Evolutionary conservation across 2,329 filamentous ascomycete species (phyloP), one percentile per base, ranked within the genome.

Genomic region (Monilinia vaccinii-corymbosi): DNA sequence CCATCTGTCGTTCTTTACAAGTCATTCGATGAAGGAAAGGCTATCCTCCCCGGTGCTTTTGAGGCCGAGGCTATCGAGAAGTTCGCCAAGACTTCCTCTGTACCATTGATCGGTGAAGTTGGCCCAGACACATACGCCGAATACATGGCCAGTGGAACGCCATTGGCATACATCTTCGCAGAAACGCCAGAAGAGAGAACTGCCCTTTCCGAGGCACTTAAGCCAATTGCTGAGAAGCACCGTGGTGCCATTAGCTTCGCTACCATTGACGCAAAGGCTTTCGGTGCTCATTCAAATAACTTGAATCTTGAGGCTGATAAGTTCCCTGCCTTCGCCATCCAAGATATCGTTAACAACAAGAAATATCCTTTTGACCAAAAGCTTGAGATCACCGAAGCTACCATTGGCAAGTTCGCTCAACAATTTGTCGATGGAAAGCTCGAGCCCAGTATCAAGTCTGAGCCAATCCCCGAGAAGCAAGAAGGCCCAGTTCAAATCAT

Each of bases 291-390:
- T 78, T 92, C 91, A 68, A 85, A 84, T 71, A 99, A 99, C 85
- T 84, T 99, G 69, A 99, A 99, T 85, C 89, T 99, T 65, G 91
- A 96, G 78, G 83, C 89, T 64, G 89, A 93, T 80, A 88, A 91
- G 76, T 99, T 95, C 87, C 94, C 94, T 63, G 87, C 93, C 63
- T 99, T 99, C 77, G 94, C 92, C 72, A 97, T 99, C 75, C 94
- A 99, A 79, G 90, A 97, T 74, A 91, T 87, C 58, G 81, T 82
- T 75, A 96, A 96, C 84, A 97, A 97, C 83, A 85, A 89, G 78
- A 99, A 99, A 82, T 99, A 88, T 81, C 94, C 94, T 72, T 97
- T 85, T 74, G 89, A 94, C 76, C 88, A 93, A 77, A 83, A 86
- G 68, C 85, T 87, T 78, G 84, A 89, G 75, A 83, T 99, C 70